These are phyloP conservation scores for Cercophora samala DNA, from an alignment of 495 filamentous ascomycete species.

Conservation along the genomic window DNA sequence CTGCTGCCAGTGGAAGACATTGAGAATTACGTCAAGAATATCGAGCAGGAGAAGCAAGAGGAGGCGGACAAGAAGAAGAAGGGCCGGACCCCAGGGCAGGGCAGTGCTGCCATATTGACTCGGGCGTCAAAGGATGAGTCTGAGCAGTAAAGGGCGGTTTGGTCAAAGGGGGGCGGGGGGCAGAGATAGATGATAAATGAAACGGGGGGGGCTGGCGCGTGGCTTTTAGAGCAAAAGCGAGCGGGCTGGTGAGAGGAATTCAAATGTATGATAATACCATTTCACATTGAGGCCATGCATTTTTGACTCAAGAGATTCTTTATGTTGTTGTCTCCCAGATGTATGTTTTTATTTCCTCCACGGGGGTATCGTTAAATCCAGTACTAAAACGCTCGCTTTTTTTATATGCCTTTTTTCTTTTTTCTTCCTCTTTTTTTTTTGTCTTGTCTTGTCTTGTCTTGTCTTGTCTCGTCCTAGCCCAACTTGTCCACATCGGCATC, in stretches of 20 bases:
- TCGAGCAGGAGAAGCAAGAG: constrained; percentile 98
- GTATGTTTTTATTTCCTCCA: neutral
- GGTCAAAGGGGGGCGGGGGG: neutral
- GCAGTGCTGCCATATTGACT: constrained; percentile 74
- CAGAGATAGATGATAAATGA: neutral
- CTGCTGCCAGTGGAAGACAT: constrained; percentile 95
- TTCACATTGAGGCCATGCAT: too few species aligned
- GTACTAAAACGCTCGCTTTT: neutral
- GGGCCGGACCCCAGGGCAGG: constrained; percentile 69
- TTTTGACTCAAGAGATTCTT: too few species aligned
- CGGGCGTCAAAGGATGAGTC: constrained; percentile 51
- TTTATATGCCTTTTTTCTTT: neutral
- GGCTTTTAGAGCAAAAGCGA: constrained; percentile 1
- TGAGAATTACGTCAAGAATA: constrained; percentile 93
- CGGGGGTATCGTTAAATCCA: constrained; percentile 3
- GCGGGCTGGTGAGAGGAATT: neutral
- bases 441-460: too few species aligned
- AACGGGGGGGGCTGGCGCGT: neutral
- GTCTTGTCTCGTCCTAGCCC: constrained; percentile 53
- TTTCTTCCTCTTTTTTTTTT: constrained; percentile 6
- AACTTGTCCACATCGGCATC: constrained; percentile 69
- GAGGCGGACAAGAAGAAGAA: constrained; percentile 97
- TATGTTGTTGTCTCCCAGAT: too few species aligned
- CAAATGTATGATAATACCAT: constrained; percentile 10
- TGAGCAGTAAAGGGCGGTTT: constrained; percentile 29